Evolutionary conservation across 2,329 filamentous ascomycete genomes (phyloP).

Genomic region (Pseudovirgaria hyperparasitica): DNA sequence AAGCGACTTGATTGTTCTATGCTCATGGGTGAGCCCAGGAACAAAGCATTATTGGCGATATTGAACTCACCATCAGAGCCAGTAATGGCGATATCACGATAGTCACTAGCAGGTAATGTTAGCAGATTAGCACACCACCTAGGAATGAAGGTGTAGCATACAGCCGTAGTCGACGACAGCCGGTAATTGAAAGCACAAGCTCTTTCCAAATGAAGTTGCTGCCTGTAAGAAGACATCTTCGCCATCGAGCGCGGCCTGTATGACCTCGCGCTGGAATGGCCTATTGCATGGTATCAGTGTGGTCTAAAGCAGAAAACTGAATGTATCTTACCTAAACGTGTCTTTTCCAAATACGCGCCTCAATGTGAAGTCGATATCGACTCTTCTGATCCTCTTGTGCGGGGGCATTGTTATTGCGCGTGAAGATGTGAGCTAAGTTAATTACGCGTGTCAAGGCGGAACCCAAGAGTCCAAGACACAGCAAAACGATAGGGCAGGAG

Average conservation of each 20-base stretch:
- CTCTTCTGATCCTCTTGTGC: too few relatives aligned
- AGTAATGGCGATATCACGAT: slow-evolving; percentile 83
- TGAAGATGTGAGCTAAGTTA: too few relatives aligned
- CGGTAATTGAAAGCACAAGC: slow-evolving; percentile 82
- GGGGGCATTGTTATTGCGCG: too few relatives aligned
- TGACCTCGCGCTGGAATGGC: slow-evolving; percentile 77
- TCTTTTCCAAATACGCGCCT: slow-evolving; percentile 61
- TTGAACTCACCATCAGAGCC: slow-evolving; percentile 63
- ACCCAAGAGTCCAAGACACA: too few relatives aligned
- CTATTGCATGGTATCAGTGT: slow-evolving; percentile 29
- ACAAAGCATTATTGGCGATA: neutral
- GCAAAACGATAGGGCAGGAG: too few relatives aligned
- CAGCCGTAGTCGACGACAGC: slow-evolving; percentile 79
- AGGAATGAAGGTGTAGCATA: slow-evolving; percentile 27
- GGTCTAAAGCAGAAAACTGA: neutral
- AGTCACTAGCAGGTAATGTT: slow-evolving; percentile 56
- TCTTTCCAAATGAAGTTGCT: slow-evolving; percentile 83
- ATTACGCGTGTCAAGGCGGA: too few relatives aligned
- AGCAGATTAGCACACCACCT: slow-evolving; percentile 6
- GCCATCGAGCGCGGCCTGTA: slow-evolving; percentile 64
- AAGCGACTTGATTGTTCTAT: slow-evolving; percentile 82
- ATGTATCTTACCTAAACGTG: slow-evolving; percentile 48
- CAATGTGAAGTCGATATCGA: slow-evolving; percentile 66
- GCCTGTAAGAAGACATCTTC: slow-evolving; percentile 92
- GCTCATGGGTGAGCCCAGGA: slow-evolving; percentile 4